A percentile compares a stretch with the other conserved stretches of the same genome.
Evolutionary conservation across 169 alveolate genomes (phyloP).

Genomic region (Toxoplasma gondii): DNA sequence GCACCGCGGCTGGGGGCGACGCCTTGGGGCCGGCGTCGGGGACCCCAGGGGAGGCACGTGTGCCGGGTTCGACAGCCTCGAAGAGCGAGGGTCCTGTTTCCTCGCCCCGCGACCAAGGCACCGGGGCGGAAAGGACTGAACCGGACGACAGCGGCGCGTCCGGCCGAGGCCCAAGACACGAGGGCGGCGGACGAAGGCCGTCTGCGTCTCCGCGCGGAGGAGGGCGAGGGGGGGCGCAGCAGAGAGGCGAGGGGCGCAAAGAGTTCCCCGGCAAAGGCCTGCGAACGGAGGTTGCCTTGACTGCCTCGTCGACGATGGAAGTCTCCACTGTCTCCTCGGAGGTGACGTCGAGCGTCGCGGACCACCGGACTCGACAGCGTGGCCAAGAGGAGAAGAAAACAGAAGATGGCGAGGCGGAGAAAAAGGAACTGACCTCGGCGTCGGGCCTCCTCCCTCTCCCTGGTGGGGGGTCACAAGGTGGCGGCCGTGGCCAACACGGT

Average conservation of each 20-base stretch:
- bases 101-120: not conserved
- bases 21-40: not conserved
- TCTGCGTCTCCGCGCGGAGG: slow-evolving; percentile 14
- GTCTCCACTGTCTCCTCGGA: not conserved
- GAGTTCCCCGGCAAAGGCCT: not conserved
- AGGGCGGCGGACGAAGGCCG: slow-evolving; percentile 26
- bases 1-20: slow-evolving; percentile 21
- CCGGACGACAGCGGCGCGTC: not conserved
- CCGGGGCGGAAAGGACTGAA: not conserved
- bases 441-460: slow-evolving; percentile 15
- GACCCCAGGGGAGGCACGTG: not conserved
- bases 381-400: not conserved
- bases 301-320: not conserved
- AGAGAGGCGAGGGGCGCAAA: not conserved
- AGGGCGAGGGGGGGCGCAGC: not conserved
- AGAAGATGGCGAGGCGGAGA: not conserved
- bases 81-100: not conserved
- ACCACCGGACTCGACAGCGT: not conserved
- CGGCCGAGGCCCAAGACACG: not conserved
- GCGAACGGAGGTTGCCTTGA: not conserved
- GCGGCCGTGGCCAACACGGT: not conserved
- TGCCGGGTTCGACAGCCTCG: not conserved
- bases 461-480: not conserved
- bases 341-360: not conserved
- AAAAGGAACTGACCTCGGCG: not conserved